These are phyloP conservation scores for Fusarium gaditjirri DNA, from an alignment of 2,329 filamentous ascomycete genomes.

Conservation along the genomic window DNA sequence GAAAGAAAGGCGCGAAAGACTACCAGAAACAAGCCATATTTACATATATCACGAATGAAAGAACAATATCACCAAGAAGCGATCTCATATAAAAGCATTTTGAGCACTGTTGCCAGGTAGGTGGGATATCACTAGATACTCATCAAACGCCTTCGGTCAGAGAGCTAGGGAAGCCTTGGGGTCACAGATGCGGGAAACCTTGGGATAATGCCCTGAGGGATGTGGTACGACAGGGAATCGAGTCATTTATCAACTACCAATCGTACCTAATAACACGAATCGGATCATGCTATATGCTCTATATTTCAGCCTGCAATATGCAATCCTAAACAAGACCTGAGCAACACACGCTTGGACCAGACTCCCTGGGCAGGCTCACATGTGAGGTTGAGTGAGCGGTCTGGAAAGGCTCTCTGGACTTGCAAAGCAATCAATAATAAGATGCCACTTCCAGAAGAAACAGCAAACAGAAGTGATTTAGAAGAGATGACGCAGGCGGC, in stretches of 20 bases:
- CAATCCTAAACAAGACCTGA: slow-evolving; percentile 1
- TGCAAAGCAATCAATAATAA: background rate
- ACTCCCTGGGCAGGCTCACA: slow-evolving; percentile 11
- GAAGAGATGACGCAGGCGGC: slow-evolving; percentile 4
- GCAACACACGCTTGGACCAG: slow-evolving; percentile 17
- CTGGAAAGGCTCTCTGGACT: background rate
- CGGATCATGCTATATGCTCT: slow-evolving; percentile 25
- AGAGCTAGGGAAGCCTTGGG: background rate
- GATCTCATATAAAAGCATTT: background rate
- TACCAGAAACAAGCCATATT: slow-evolving; percentile 1
- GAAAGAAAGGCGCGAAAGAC: slow-evolving; percentile 19
- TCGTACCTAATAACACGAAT: slow-evolving; percentile 11
- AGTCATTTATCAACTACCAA: slow-evolving; percentile 10
- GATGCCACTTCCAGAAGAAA: background rate
- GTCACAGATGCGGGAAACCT: background rate
- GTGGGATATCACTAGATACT: background rate
- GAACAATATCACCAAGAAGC: background rate
- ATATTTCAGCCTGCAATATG: slow-evolving; percentile 19
- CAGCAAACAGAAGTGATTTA: background rate
- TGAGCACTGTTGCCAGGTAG: background rate
- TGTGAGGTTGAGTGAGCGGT: slow-evolving; percentile 19
- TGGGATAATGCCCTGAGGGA: background rate
- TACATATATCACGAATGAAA: slow-evolving; percentile 7
- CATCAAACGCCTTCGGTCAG: background rate
- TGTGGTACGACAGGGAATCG: slow-evolving; percentile 29